These are phyloP conservation scores for Globisporangium takayamanum DNA, from an alignment of 352 stramenopile species.

Conservation along the genomic window DNA sequence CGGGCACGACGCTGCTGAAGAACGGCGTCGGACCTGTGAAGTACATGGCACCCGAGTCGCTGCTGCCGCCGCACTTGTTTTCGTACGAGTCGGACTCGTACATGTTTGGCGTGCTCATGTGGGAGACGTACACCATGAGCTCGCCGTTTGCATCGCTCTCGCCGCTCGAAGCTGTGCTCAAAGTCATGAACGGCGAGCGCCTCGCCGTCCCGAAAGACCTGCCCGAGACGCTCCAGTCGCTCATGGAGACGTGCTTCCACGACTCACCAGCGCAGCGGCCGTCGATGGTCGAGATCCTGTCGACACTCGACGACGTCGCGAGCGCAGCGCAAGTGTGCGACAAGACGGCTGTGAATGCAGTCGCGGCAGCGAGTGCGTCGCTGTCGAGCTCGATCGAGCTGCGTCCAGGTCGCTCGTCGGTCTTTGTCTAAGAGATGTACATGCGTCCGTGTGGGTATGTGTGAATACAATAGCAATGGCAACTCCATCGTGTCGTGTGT, in stretches of 20 bases:
- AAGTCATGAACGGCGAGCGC: conserved; percentile 52
- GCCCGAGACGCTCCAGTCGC: conserved; percentile 32
- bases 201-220: conserved; percentile 40
- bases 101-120: conserved; percentile 84
- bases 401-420: conserved; percentile 6
- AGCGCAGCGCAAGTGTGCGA: background rate
- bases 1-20: conserved; percentile 51
- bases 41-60: conserved; percentile 81
- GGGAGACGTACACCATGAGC: conserved; percentile 60
- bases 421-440: conserved; percentile 22
- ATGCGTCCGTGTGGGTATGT: background rate
- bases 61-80: conserved; percentile 66
- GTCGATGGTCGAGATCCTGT: conserved; percentile 63
- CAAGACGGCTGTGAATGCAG: background rate
- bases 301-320: conserved; percentile 23
- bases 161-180: conserved; percentile 55
- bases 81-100: conserved; percentile 76
- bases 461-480: background rate
- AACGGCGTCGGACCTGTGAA: conserved; percentile 64
- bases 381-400: conserved; percentile 5
- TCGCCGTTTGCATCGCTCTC: conserved; percentile 50
- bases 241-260: conserved; percentile 72
- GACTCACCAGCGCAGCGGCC: conserved; percentile 55
- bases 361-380: conserved; percentile 12
- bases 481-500: background rate